Conservation (phyloP, 495 filamentous ascomycete species). For the Talaromyces ruber region DNA sequence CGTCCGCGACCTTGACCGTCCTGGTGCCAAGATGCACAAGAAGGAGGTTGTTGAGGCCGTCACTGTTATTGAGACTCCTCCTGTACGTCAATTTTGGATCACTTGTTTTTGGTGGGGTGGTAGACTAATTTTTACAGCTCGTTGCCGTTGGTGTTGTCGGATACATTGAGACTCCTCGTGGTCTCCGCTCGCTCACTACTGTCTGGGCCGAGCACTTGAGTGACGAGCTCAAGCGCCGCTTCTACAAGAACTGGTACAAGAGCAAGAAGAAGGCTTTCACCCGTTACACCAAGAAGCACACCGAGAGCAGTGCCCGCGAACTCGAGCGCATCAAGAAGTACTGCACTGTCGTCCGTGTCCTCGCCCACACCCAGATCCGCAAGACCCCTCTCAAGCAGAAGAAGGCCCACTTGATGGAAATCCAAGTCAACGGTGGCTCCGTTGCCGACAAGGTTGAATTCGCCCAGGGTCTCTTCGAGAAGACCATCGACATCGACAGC, state of each 20-base stretch:
- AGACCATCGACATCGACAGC: conserved; percentile 81
- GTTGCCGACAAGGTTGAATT: conserved; percentile 94
- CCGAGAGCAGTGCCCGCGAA: conserved; percentile 84
- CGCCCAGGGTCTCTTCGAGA: conserved; percentile 92
- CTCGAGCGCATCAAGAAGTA: conserved; percentile 99
- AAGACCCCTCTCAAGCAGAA: conserved; percentile 99
- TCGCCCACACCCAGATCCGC: conserved; percentile 99
- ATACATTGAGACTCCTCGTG: conserved; percentile 99
- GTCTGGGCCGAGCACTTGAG: conserved; percentile 99
- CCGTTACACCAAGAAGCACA: conserved; percentile 99
- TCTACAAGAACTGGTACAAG: conserved; percentile 99
- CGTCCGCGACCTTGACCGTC: conserved; percentile 98
- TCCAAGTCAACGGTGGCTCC: conserved; percentile 98
- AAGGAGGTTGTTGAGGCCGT: conserved; percentile 99
- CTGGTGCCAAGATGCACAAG: conserved; percentile 99
- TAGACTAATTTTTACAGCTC: conserved; percentile 60
- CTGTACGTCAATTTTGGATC: conserved; percentile 54
- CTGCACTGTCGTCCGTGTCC: conserved; percentile 98
- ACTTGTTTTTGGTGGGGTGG: background rate
- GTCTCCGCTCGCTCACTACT: conserved; percentile 97
- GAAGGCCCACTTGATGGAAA: conserved; percentile 99
- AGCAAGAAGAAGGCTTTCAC: conserved; percentile 99
- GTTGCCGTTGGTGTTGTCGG: conserved; percentile 98
- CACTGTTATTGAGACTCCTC: conserved; percentile 98
- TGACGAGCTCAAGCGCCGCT: conserved; percentile 97